Evolutionary conservation across 169 alveolate species (phyloP).

Genomic region (Plasmodium gallinaceum): DNA sequence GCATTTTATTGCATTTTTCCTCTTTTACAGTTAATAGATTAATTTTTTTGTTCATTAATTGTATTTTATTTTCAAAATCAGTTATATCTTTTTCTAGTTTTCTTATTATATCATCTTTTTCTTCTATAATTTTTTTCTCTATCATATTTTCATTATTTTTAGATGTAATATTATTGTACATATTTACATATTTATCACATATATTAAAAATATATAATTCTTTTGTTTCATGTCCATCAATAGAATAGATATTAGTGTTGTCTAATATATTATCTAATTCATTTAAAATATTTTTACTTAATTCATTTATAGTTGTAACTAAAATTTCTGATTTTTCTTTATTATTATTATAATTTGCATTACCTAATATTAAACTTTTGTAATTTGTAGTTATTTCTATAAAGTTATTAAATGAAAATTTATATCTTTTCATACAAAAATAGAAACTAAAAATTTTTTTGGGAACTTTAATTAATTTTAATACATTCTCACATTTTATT

Average conservation of each 20-base stretch:
- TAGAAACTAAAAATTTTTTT: conserved; percentile 15
- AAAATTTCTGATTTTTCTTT: neutral
- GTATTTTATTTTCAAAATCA: neutral
- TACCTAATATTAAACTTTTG: conserved; percentile 9
- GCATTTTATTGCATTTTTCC: conserved; percentile 52
- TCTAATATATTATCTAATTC: conserved; percentile 27
- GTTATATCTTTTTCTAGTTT: conserved; percentile 10
- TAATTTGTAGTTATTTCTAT: neutral
- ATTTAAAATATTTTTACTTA: conserved; percentile 11
- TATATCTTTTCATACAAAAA: conserved; percentile 19
- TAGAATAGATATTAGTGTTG: neutral
- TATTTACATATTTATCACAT: conserved; percentile 19
- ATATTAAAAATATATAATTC: conserved; percentile 29
- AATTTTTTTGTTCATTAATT: conserved; percentile 15
- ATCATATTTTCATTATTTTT: conserved; percentile 6
- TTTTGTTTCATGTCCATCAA: conserved; percentile 4
- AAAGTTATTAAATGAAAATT: conserved; percentile 29
- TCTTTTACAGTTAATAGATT: conserved; percentile 43
- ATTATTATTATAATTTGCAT: neutral
- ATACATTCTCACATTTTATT: conserved; percentile 22
- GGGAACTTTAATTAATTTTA: conserved; percentile 36
- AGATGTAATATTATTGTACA: conserved; percentile 6
- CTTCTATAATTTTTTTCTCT: neutral
- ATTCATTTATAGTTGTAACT: neutral
- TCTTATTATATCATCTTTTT: conserved; percentile 28